These are phyloP conservation scores for Phyllosticta paracitricarpa DNA, from an alignment of 2,329 filamentous ascomycete species.

Conservation along the genomic window DNA sequence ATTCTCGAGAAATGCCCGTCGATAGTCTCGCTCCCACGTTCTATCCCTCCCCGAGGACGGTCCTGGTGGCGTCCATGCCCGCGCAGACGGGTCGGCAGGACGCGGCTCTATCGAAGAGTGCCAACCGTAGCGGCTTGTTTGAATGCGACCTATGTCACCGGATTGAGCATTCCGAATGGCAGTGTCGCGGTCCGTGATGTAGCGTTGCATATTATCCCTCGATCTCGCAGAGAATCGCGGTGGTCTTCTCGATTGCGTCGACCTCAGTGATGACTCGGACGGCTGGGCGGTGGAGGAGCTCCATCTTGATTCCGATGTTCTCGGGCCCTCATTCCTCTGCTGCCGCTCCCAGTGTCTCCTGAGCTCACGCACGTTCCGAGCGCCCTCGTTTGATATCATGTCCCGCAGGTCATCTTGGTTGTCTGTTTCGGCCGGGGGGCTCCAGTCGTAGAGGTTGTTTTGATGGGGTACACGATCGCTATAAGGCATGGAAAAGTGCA, in stretches of 20 bases:
- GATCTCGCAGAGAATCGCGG: constrained; percentile 29
- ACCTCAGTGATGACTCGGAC: constrained; percentile 26
- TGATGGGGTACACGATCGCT: constrained; percentile 43
- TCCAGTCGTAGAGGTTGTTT: constrained; percentile 52
- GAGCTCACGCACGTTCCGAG: background rate
- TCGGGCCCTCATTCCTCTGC: background rate
- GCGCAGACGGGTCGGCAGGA: background rate
- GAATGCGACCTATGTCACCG: constrained; percentile 12
- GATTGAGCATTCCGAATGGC: constrained; percentile 14
- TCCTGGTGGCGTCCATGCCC: background rate
- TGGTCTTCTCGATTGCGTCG: constrained; percentile 31
- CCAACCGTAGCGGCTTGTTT: constrained; percentile 8
- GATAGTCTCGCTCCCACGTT: constrained; percentile 16
- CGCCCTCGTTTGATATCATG: constrained; percentile 15
- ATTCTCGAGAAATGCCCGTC: constrained; percentile 21
- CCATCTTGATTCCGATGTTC: constrained; percentile 17
- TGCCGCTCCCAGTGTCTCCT: background rate
- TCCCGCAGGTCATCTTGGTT: constrained; percentile 29
- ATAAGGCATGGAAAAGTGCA: constrained; percentile 39
- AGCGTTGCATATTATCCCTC: constrained; percentile 29
- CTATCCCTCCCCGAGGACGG: constrained; percentile 7
- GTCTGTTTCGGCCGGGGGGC: constrained; percentile 34
- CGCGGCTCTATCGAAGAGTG: background rate
- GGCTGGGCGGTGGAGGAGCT: constrained; percentile 17
- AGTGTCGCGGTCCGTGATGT: constrained; percentile 30